A percentile compares a stretch with the other conserved stretches of the same genome.
These are phyloP conservation scores for Naumovozyma baii DNA, from an alignment of 805 yeast genomes.

Conservation along the genomic window DNA sequence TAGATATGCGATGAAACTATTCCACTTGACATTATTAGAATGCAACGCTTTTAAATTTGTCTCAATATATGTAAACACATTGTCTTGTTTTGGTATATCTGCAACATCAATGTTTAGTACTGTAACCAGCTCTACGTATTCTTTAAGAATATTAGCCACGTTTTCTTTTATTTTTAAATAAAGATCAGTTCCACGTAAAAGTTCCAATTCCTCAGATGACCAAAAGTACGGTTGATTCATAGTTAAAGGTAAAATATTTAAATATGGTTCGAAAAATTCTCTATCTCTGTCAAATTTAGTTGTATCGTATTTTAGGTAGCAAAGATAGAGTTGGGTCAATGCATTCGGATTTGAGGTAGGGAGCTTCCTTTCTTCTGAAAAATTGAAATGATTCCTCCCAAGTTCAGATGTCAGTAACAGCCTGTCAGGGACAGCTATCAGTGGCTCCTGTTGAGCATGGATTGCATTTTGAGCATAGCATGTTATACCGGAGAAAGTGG, in stretches of 20 bases:
- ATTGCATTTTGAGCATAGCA: constrained; percentile 21
- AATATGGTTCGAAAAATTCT: constrained; percentile 34
- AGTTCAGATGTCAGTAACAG: constrained; percentile 32
- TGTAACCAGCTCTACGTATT: constrained; percentile 38
- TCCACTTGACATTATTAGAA: constrained; percentile 38
- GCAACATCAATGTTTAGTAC: constrained; percentile 2
- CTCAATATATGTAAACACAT: constrained; percentile 4
- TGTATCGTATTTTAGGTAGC: constrained; percentile 35
- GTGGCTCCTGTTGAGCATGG: constrained; percentile 7
- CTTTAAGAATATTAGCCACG: constrained; percentile 40
- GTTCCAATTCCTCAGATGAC: constrained; percentile 40
- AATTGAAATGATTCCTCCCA: constrained; percentile 28
- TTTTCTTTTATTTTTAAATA: constrained; percentile 44
- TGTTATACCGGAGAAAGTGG: constrained; percentile 28
- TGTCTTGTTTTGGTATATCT: not conserved
- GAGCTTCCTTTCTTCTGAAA: constrained; percentile 2
- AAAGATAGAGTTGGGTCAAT: constrained; percentile 31
- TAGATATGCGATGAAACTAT: constrained; percentile 53
- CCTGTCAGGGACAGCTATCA: constrained; percentile 33
- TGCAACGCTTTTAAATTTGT: not conserved
- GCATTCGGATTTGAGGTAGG: constrained; percentile 24
- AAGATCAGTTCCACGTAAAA: constrained; percentile 62
- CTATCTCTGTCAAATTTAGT: constrained; percentile 9
- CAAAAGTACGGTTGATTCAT: constrained; percentile 62
- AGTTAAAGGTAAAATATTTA: constrained; percentile 39